These are phyloP conservation scores for Citeromyces siamensis DNA, from an alignment of 1,139 yeast genomes.

Conservation along the genomic window DNA sequence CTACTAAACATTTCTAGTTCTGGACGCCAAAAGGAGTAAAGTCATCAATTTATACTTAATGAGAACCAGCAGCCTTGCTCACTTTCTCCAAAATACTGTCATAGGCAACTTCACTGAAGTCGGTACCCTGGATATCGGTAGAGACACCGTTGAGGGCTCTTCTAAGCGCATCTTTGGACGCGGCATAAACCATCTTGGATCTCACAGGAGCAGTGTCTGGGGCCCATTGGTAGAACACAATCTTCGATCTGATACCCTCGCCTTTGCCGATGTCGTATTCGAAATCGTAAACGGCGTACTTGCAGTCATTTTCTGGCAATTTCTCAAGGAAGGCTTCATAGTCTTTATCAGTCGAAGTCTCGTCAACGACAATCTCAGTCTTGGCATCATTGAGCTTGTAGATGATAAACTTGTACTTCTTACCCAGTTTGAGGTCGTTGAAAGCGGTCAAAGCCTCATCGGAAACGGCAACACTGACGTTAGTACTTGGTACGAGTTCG, in stretches of 20 bases:
- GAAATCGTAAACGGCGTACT: constrained; percentile 84
- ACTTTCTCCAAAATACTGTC: constrained; percentile 88
- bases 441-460: constrained; percentile 90
- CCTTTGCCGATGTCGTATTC: constrained; percentile 48
- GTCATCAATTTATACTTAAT: no score
- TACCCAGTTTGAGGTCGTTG: constrained; percentile 93
- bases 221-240: constrained; percentile 91
- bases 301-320: constrained; percentile 92
- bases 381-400: constrained; percentile 72
- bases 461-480: constrained; percentile 77
- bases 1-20: no score
- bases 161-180: constrained; percentile 95
- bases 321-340: constrained; percentile 79
- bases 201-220: constrained; percentile 96
- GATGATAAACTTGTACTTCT: constrained; percentile 74
- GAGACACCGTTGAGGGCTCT: constrained; percentile 94
- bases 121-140: constrained; percentile 95
- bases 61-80: constrained; percentile 66
- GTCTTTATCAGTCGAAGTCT: constrained; percentile 59
- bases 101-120: constrained; percentile 90
- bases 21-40: no score
- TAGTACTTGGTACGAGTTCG: background rate
- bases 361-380: constrained; percentile 84
- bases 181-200: constrained; percentile 95
- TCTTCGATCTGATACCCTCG: constrained; percentile 94